Percentiles rank a stretch among this genome's conserved stretches.
Conservation (phyloP, 192 early-diverging fungal genomes). For the Paraglomus occultum region DNA sequence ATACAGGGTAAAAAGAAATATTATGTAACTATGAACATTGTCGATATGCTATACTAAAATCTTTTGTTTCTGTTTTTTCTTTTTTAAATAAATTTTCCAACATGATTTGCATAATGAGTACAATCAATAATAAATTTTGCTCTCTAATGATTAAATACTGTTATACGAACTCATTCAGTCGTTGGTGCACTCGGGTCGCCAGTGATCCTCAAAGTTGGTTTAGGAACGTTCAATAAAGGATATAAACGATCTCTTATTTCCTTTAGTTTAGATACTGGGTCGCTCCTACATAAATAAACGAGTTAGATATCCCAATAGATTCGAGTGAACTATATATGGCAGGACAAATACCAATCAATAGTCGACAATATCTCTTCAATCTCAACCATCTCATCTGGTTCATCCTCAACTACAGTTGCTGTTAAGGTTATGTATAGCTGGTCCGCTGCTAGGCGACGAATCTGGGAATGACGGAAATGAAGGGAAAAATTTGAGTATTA, state of each 20-base stretch:
- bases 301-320: constrained; percentile 12
- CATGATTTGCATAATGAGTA: no score
- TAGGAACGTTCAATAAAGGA: constrained; percentile 29
- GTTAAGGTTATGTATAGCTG: constrained; percentile 65
- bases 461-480: constrained; percentile 37
- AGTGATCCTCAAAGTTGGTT: no score
- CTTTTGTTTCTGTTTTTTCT: no score
- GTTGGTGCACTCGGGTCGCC: no score
- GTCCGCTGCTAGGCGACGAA: constrained; percentile 68
- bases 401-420: constrained; percentile 50
- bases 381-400: constrained; percentile 34
- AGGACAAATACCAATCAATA: constrained; percentile 62
- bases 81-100: no score
- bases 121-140: no score
- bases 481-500: neutral
- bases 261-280: constrained; percentile 44
- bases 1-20: no score
- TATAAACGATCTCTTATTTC: constrained; percentile 45
- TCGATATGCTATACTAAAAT: no score
- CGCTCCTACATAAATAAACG: constrained; percentile 37
- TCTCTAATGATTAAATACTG: no score
- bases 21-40: no score
- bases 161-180: no score
- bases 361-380: constrained; percentile 61
- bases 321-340: constrained; percentile 3